Evolutionary conservation across 768 basidiomycete genomes (phyloP).

Genomic region (Suillus subaureus): DNA sequence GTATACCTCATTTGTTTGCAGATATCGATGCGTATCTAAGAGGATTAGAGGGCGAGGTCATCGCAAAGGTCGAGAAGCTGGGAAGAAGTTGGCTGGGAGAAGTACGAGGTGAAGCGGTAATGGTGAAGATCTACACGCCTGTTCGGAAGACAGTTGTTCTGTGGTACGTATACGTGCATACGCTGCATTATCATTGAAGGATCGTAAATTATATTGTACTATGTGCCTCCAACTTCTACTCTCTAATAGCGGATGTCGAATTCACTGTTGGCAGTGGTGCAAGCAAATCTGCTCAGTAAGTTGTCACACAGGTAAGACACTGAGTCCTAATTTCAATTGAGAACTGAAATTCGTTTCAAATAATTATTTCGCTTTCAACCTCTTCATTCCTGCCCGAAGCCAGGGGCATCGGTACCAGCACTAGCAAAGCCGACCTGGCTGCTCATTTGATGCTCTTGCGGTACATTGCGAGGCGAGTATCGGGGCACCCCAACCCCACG

Average conservation of each 20-base stretch:
- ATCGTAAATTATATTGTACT: not conserved
- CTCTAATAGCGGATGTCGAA: not conserved
- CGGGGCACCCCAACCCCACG: not conserved
- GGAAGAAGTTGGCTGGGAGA: conserved; percentile 85
- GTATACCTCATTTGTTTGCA: conserved; percentile 62
- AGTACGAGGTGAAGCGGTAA: conserved; percentile 56
- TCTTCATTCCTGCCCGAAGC: too few species aligned
- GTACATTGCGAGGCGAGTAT: not conserved
- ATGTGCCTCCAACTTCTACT: not conserved
- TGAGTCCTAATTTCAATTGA: not conserved
- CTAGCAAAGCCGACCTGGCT: not conserved
- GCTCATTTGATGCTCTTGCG: not conserved
- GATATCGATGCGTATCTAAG: conserved; percentile 78
- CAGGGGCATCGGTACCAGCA: not conserved
- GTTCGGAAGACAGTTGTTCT: not conserved
- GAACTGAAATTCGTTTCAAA: not conserved
- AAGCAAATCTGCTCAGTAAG: not conserved
- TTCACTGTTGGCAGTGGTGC: not conserved
- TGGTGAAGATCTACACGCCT: not conserved
- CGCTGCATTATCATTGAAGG: not conserved
- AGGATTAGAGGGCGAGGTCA: conserved; percentile 70
- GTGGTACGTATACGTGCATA: not conserved
- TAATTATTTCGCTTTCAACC: not conserved
- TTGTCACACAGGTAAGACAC: not conserved
- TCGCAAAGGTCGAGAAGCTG: conserved; percentile 76